A percentile compares a stretch with the other conserved stretches of the same genome.
Evolutionary conservation across 441 rosid species (phyloP).

Genomic region (Corymbia citriodora): DNA sequence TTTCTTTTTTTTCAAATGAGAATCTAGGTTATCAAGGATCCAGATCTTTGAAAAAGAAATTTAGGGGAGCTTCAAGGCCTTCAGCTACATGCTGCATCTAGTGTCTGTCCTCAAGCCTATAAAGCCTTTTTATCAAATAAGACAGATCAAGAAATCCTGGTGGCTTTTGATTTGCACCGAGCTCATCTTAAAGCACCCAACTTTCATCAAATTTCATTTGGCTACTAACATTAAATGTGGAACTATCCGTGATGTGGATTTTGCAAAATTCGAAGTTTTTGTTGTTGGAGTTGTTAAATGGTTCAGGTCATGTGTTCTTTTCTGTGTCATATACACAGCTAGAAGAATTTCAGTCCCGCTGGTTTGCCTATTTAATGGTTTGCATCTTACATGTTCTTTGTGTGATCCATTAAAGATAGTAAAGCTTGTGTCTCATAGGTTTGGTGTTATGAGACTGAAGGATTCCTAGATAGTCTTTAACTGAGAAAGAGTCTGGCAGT

Average conservation of each 20-base stretch:
- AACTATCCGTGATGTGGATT: neutral
- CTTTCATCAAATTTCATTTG: neutral
- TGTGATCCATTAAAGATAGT: neutral
- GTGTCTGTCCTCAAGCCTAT: slow-evolving; percentile 43
- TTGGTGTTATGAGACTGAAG: neutral
- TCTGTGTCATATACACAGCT: neutral
- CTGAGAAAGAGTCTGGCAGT: neutral
- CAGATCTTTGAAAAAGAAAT: slow-evolving; percentile 60
- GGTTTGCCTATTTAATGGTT: neutral
- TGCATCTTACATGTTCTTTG: neutral
- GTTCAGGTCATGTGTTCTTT: neutral
- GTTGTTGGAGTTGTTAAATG: neutral
- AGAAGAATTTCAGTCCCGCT: neutral
- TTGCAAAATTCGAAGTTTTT: neutral
- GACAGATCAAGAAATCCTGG: slow-evolving; percentile 64
- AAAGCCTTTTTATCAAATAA: slow-evolving; percentile 51
- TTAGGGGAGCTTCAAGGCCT: slow-evolving; percentile 84
- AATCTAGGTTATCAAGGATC: slow-evolving; percentile 60
- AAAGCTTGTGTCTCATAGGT: neutral
- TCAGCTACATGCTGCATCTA: slow-evolving; percentile 46
- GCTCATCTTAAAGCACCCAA: neutral
- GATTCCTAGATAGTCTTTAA: neutral
- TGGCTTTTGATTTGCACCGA: slow-evolving; percentile 20
- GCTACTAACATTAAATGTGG: neutral
- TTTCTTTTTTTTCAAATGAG: neutral